Base-by-base conservation (phyloP, 352 stramenopile genomes). In the Phytophthora citrophthora region DNA sequence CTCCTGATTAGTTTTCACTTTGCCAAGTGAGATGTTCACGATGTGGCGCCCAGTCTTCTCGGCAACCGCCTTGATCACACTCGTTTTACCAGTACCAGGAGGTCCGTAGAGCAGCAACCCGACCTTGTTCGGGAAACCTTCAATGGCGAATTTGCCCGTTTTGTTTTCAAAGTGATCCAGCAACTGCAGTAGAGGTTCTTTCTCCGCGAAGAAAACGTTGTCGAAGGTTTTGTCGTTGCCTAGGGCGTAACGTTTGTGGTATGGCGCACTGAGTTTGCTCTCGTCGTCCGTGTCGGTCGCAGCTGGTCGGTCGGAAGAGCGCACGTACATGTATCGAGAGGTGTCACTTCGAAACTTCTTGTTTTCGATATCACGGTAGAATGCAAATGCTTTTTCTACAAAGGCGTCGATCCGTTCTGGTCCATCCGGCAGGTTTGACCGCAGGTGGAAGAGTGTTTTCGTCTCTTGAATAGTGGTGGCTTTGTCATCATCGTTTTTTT, bases 81-180 rank as follows among this genome's bases (percentile, higher is more conserved):
- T 93, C 2, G 93, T 97, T 68, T 97, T 97, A 31, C 90, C 83
- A 8, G 86, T 96, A 24, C 91, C 91, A 16, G 89, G 90, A 6
- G 88, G 83, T 2, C 91, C 91, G 45, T 97, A 79, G 5, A 97
- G 67, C 34, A 97, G 72, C 7, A 97, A 74, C 0, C 74, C 89
- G 38, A 84, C 74, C 70, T 97, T 97, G 77, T 96, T 86, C n/a
- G 92, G 92, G 38, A 95, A 97, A 0, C 91, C 89, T 20, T 76
- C 61, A 70, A 97, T 92, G 6, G 76, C 79, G 47, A 96, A 98
- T 65, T 95, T 96, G 32, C 89, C 90, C 4, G 36, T 72, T 52
- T 76, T 85, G 54, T 63, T 78, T 18, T 67, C 60, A 60, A 96
- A 97, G 51, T 93, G 75, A 41, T 95, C 62, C 1, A 97, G 64